These are phyloP conservation scores for Ramichloridium luteum DNA, from an alignment of 2,329 filamentous ascomycete species.

Conservation along the genomic window DNA sequence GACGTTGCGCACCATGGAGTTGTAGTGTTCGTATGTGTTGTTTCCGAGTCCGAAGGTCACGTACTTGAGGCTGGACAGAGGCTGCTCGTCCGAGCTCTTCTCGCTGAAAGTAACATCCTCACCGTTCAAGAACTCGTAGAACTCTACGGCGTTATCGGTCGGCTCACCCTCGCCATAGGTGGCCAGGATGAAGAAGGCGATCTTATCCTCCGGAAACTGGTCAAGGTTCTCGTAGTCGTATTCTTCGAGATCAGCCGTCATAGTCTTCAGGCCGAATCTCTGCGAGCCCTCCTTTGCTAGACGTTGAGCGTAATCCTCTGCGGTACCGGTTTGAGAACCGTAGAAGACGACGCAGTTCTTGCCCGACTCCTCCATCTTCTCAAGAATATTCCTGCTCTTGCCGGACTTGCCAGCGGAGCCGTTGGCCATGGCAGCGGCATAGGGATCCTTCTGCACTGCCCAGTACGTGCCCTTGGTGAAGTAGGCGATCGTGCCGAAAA, in stretches of 20 bases:
- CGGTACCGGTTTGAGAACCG: constrained; percentile 94
- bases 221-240: constrained; percentile 96
- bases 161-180: constrained; percentile 98
- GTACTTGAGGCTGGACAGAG: constrained; percentile 76
- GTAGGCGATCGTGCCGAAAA: constrained; percentile 82
- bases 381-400: constrained; percentile 81
- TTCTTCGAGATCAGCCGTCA: constrained; percentile 95
- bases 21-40: constrained; percentile 99
- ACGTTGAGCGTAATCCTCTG: constrained; percentile 93
- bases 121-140: constrained; percentile 86
- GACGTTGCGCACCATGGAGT: constrained; percentile 91
- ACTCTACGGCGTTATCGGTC: constrained; percentile 96
- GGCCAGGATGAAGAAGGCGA: constrained; percentile 88
- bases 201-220: constrained; percentile 73
- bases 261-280: constrained; percentile 89
- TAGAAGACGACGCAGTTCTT: constrained; percentile 99
- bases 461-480: constrained; percentile 96
- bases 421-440: constrained; percentile 61
- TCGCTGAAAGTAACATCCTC: constrained; percentile 75
- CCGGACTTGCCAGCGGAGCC: constrained; percentile 57
- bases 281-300: constrained; percentile 96
- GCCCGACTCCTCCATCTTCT: constrained; percentile 88
- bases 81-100: constrained; percentile 51
- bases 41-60: constrained; percentile 94
- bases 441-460: constrained; percentile 79